These are phyloP conservation scores for Dryas octopetala DNA, from an alignment of 306 rosid genomes.

Conservation along the genomic window DNA sequence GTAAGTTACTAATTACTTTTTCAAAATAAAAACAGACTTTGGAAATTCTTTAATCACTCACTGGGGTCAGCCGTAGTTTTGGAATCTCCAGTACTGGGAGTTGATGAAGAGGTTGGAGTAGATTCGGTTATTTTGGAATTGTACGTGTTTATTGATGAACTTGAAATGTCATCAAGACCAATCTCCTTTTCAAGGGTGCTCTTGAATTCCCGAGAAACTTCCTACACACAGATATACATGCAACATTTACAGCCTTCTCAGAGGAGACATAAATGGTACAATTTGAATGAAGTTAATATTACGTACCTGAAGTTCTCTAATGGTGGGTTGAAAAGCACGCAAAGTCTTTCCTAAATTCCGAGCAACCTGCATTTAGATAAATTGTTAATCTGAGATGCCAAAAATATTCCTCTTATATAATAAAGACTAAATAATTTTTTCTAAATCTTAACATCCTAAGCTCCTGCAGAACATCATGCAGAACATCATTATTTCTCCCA, in stretches of 20 bases:
- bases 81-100: slow-evolving; percentile 41
- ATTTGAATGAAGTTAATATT: slow-evolving; percentile 1
- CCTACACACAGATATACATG: slow-evolving; percentile 44
- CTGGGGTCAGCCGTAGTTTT: slow-evolving; percentile 58
- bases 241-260: slow-evolving; percentile 24
- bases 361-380: slow-evolving; percentile 73
- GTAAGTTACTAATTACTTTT: slow-evolving; percentile 8
- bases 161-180: slow-evolving; percentile 85
- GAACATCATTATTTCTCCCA: neutral
- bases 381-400: slow-evolving; percentile 18
- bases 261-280: slow-evolving; percentile 12
- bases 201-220: slow-evolving; percentile 94
- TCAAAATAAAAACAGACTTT: slow-evolving; percentile 7
- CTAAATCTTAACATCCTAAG: neutral
- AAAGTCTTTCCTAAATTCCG: slow-evolving; percentile 88
- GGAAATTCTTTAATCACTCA: slow-evolving; percentile 42
- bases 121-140: slow-evolving; percentile 36
- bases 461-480: neutral
- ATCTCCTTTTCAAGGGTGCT: slow-evolving; percentile 96
- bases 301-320: slow-evolving; percentile 89
- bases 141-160: slow-evolving; percentile 43
- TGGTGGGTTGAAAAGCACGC: slow-evolving; percentile 96
- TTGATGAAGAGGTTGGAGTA: slow-evolving; percentile 48
- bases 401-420: neutral
- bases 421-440: neutral